A percentile compares a stretch with the other conserved stretches of the same genome.
Evolutionary conservation across 305 asterid genomes (phyloP).

Genomic region (Solanum hybrid): DNA sequence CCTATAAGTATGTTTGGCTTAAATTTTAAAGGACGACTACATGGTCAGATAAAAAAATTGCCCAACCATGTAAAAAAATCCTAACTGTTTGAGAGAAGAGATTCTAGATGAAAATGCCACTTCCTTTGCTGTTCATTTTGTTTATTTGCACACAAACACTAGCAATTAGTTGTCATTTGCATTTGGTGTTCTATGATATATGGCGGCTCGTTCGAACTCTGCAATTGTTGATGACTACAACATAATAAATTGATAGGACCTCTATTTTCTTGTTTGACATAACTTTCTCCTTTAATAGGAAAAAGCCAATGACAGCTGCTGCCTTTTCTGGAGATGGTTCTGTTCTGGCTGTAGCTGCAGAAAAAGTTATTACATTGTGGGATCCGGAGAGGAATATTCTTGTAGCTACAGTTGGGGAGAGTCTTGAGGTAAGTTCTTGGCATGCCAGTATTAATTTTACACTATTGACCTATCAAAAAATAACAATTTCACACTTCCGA

Average conservation of each 20-base stretch:
- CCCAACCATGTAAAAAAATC: not conserved
- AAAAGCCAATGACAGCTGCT: slow-evolving; percentile 76
- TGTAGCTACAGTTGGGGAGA: slow-evolving; percentile 78
- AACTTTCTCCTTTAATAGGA: slow-evolving; percentile 23
- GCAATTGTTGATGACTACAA: not conserved
- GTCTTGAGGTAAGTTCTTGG: slow-evolving; percentile 44
- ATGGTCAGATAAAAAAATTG: not conserved
- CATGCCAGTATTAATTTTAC: not conserved
- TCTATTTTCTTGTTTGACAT: not conserved
- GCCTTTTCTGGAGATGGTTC: slow-evolving; percentile 87
- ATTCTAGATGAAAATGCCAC: not conserved
- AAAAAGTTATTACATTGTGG: slow-evolving; percentile 78
- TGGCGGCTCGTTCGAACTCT: not conserved
- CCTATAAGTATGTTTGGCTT: slow-evolving; percentile 60
- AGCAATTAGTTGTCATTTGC: not conserved
- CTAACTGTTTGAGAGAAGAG: not conserved
- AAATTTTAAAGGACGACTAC: not conserved
- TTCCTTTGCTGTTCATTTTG: not conserved
- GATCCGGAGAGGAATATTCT: slow-evolving; percentile 75
- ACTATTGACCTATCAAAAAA: not conserved
- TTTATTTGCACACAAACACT: not conserved
- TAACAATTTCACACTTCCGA: not conserved
- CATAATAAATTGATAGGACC: not conserved
- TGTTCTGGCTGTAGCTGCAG: slow-evolving; percentile 91
- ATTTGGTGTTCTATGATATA: not conserved